Percentiles rank a stretch among this genome's conserved stretches.
phyloP scores from a whole-genome alignment of 2,329 filamentous ascomycete genomes.

The Helicocarpus griseus region DNA sequence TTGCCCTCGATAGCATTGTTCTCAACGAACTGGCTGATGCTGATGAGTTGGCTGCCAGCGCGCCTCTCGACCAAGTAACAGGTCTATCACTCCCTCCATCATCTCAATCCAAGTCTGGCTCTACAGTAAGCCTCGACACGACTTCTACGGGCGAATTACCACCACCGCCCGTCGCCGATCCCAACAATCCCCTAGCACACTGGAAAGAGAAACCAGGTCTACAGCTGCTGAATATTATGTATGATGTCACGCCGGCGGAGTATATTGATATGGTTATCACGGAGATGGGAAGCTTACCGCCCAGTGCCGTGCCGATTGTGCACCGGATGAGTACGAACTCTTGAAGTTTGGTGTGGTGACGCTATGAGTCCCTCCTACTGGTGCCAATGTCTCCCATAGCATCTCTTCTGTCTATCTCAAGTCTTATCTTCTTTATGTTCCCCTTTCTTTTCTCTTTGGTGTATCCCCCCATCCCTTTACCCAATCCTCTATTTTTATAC shows the following conservation, averaged over 20 bases:
- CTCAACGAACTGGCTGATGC: slow-evolving; percentile 83
- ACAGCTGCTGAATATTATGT: slow-evolving; percentile 66
- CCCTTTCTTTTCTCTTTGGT: neutral
- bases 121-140: neutral
- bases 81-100: slow-evolving; percentile 1
- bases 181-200: slow-evolving; percentile 35
- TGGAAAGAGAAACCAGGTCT: slow-evolving; percentile 52
- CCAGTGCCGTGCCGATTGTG: slow-evolving; percentile 71
- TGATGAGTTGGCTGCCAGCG: slow-evolving; percentile 47
- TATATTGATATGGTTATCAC: slow-evolving; percentile 85
- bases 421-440: neutral
- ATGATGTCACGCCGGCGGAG: slow-evolving; percentile 81
- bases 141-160: neutral
- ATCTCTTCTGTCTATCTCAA: neutral
- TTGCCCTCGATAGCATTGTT: slow-evolving; percentile 84
- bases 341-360: neutral
- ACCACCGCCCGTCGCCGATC: slow-evolving; percentile 7
- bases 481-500: neutral
- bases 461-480: neutral
- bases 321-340: slow-evolving; percentile 47
- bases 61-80: slow-evolving; percentile 9
- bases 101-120: neutral
- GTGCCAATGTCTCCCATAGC: no score
- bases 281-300: slow-evolving; percentile 77
- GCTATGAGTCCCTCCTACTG: neutral